Evolutionary conservation across 1,139 yeast genomes (phyloP).

Genomic region (Fermentozyma sake): DNA sequence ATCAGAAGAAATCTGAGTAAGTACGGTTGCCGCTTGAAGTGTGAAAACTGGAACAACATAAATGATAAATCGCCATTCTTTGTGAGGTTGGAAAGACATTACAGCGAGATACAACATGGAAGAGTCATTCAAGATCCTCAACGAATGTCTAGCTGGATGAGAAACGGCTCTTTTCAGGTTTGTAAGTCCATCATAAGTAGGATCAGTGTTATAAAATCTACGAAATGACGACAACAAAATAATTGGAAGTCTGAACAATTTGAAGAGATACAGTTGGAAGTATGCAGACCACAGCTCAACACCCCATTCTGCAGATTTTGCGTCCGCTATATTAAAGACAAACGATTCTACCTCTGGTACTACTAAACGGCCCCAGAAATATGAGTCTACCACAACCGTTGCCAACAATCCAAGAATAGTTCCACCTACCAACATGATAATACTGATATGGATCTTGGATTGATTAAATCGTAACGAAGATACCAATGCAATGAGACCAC

Average conservation of each 20-base stretch:
- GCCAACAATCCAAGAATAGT: conserved; percentile 46
- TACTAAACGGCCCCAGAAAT: conserved; percentile 58
- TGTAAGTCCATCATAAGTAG: conserved; percentile 24
- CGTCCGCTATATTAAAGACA: conserved; percentile 66
- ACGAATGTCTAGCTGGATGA: conserved; percentile 35
- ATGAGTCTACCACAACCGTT: conserved; percentile 60
- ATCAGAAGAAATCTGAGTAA: conserved; percentile 36
- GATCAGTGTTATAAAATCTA: conserved; percentile 42
- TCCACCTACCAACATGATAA: conserved; percentile 49
- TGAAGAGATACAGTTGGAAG: conserved; percentile 42
- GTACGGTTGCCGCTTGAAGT: conserved; percentile 60
- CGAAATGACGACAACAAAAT: conserved; percentile 42
- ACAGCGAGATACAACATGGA: conserved; percentile 50
- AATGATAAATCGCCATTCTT: conserved; percentile 89
- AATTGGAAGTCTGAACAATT: conserved; percentile 64
- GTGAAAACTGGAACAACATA: conserved; percentile 71
- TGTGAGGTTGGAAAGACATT: conserved; percentile 84
- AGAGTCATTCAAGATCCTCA: conserved; percentile 34
- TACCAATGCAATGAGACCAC: conserved; percentile 40
- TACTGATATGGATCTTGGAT: conserved; percentile 31
- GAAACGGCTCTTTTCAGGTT: conserved; percentile 16
- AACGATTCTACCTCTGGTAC: conserved; percentile 78
- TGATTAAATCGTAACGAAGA: conserved; percentile 42
- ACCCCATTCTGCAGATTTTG: conserved; percentile 81
- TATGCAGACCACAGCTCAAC: conserved; percentile 70